Conservation (phyloP, 2,329 filamentous ascomycete species). For the Mycosphaerelloides madeirae region DNA sequence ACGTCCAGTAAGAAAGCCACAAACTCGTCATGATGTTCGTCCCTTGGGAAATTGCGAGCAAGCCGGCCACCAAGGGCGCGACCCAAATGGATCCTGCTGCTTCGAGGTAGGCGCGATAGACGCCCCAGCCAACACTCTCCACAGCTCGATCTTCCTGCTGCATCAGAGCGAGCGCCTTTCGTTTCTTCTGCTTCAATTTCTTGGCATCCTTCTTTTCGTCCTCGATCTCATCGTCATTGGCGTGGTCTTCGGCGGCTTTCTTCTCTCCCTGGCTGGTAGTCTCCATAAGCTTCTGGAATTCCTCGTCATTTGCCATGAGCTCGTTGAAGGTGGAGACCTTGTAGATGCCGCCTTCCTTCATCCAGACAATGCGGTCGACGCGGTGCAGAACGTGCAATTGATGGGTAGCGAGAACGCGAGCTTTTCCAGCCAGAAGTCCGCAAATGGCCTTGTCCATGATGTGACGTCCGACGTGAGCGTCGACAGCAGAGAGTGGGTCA, state of each 20-base stretch:
- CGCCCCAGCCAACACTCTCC: constrained; percentile 70
- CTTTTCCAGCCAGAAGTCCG: constrained; percentile 82
- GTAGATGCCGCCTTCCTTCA: constrained; percentile 79
- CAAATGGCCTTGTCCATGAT: constrained; percentile 94
- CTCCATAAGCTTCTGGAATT: constrained; percentile 77
- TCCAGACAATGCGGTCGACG: constrained; percentile 88
- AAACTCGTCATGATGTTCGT: constrained; percentile 82
- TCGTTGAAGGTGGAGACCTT: constrained; percentile 87
- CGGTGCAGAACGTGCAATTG: constrained; percentile 88
- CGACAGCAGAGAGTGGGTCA: constrained; percentile 56
- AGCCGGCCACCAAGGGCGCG: constrained; percentile 57
- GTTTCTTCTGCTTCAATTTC: constrained; percentile 53
- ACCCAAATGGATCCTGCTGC: constrained; percentile 69
- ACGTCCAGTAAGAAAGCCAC: constrained; percentile 94
- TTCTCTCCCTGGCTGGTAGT: constrained; percentile 60
- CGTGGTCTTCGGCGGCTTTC: constrained; percentile 43
- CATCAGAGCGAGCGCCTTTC: constrained; percentile 58
- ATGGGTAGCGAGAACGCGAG: constrained; percentile 86
- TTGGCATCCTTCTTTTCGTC: constrained; percentile 55
- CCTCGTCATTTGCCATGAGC: constrained; percentile 71
- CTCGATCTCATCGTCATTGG: constrained; percentile 47
- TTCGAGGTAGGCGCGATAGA: constrained; percentile 72
- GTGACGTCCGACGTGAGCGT: constrained; percentile 58
- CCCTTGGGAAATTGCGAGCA: constrained; percentile 70
- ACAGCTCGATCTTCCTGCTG: constrained; percentile 68